Evolutionary conservation across 1,284 basidiomycete genomes (phyloP).

Genomic region (Papiliotrema nemorosa): DNA sequence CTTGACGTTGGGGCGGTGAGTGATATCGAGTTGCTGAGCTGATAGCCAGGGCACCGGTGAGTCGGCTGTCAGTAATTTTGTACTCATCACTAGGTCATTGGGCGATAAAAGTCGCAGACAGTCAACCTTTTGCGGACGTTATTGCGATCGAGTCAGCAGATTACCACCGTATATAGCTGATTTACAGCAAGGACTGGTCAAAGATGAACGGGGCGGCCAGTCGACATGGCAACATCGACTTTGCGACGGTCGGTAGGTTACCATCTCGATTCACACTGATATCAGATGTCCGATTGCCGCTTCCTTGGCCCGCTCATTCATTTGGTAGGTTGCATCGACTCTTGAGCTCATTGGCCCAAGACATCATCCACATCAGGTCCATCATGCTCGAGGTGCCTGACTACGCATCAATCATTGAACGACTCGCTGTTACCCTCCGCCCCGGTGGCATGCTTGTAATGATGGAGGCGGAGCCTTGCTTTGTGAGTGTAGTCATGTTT

Average conservation of each 20-base stretch:
- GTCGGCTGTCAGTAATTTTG: conserved; percentile 3
- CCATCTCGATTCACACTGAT: not conserved
- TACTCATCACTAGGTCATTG: conserved; percentile 23
- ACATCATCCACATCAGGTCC: conserved; percentile 45
- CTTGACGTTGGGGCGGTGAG: conserved; percentile 41
- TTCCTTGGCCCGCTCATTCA: conserved; percentile 24
- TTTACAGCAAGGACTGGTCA: conserved; percentile 33
- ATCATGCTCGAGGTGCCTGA: conserved; percentile 31
- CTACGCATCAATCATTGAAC: conserved; percentile 32
- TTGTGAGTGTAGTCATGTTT: conserved; percentile 24
- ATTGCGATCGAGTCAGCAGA: conserved; percentile 35
- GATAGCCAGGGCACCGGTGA: conserved; percentile 26
- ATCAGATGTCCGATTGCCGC: conserved; percentile 25
- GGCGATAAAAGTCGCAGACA: conserved; percentile 26
- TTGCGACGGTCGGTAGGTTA: conserved; percentile 30
- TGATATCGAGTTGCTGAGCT: not conserved
- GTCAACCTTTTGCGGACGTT: conserved; percentile 35
- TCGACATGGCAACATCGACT: conserved; percentile 39
- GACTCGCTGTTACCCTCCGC: conserved; percentile 33
- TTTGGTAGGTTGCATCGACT: conserved; percentile 21
- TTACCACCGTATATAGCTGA: not conserved
- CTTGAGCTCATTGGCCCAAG: conserved; percentile 13
- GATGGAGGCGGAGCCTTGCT: conserved; percentile 36
- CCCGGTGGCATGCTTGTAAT: conserved; percentile 41
- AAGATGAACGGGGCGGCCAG: conserved; percentile 10